A percentile compares a stretch with the other conserved stretches of the same genome.
Conservation (phyloP, 352 stramenopile species). For the Stramenopiles sp. region DNA sequence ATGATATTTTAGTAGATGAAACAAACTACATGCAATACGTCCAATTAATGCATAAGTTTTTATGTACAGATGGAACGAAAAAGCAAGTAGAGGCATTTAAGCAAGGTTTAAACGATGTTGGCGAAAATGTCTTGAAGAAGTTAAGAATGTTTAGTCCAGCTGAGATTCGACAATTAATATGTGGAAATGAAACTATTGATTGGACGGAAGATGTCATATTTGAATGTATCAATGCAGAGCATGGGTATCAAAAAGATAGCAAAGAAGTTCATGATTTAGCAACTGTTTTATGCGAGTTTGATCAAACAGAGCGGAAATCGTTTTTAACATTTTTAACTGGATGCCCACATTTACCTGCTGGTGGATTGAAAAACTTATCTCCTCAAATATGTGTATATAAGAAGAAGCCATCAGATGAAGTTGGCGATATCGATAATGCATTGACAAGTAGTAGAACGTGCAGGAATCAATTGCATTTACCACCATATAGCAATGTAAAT, state of each 20-base stretch:
- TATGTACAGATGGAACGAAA: not conserved
- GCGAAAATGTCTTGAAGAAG: not conserved
- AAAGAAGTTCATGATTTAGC: not conserved
- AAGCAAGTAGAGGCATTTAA: not conserved
- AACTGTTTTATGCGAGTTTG: not conserved
- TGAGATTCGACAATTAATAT: not conserved
- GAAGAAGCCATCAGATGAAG: not conserved
- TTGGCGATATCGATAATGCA: not conserved
- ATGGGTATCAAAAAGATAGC: not conserved
- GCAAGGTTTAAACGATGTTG: not conserved
- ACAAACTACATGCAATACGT: not conserved
- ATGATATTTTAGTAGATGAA: not conserved
- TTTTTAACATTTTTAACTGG: not conserved
- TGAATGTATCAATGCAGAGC: not conserved
- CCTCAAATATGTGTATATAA: not conserved
- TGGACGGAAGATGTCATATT: not conserved
- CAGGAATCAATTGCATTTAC: not conserved
- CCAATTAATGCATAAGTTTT: not conserved
- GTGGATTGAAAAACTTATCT: not conserved
- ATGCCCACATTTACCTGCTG: not conserved
- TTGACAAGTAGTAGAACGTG: not conserved
- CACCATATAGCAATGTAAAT: not conserved
- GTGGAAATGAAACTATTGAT: not conserved
- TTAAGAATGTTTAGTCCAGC: not conserved
- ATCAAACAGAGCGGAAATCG: not conserved